phyloP scores from a whole-genome alignment of 2,329 filamentous ascomycete genomes.

The Alternaria consortialis region DNA sequence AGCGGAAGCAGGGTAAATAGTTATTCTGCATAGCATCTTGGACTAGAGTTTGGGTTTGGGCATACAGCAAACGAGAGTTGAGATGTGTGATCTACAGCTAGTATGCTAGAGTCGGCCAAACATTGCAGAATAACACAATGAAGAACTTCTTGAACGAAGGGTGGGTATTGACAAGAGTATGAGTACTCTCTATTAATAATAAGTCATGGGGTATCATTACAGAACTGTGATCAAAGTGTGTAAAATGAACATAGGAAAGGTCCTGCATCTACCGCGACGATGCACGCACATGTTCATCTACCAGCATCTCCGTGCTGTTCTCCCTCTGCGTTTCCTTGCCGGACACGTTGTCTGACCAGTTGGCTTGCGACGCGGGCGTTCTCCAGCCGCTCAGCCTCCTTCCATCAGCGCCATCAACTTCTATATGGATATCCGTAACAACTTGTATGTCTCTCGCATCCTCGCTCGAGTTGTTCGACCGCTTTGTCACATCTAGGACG shows the following conservation, averaged over 20 bases:
- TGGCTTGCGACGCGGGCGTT: constrained; percentile 5
- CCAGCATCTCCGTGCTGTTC: constrained; percentile 12
- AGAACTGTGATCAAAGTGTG: background rate
- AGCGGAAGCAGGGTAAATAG: too few species aligned
- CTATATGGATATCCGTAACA: constrained; percentile 33
- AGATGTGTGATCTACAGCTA: too few species aligned
- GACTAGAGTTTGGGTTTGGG: too few species aligned
- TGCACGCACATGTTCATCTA: background rate
- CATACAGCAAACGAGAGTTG: too few species aligned
- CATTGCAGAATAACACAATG: background rate
- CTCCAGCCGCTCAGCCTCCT: constrained; percentile 18
- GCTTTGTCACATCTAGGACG: constrained; percentile 11
- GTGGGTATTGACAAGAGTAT: background rate
- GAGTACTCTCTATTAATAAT: constrained; percentile 7
- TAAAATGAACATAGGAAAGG: constrained; percentile 2
- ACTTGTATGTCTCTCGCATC: constrained; percentile 34
- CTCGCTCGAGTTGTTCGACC: constrained; percentile 5
- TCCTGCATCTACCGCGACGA: background rate
- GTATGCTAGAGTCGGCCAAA: too few species aligned
- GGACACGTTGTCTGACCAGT: constrained; percentile 8
- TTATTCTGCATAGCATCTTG: too few species aligned
- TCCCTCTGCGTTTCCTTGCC: constrained; percentile 3
- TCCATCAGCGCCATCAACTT: constrained; percentile 25
- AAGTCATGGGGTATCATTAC: constrained; percentile 11
- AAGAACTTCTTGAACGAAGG: background rate